Conservation (phyloP, 257 asterid genomes). For the Buddleja alternifolia region DNA sequence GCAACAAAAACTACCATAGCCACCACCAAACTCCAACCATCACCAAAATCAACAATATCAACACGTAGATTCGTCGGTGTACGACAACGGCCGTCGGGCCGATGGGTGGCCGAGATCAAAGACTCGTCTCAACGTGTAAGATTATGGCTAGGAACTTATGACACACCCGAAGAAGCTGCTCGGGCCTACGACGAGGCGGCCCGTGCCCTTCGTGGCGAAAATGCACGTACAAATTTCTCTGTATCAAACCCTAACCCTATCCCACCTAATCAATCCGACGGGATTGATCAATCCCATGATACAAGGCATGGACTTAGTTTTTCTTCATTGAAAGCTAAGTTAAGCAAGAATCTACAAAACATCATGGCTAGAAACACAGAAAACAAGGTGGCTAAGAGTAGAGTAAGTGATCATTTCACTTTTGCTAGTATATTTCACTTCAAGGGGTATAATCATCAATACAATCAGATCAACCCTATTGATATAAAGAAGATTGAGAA, state of each 20-base stretch:
- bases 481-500: conserved; percentile 64
- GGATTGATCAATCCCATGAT: conserved; percentile 39
- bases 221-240: conserved; percentile 79
- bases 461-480: conserved; percentile 39
- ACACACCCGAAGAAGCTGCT: conserved; percentile 91
- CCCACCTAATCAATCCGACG: conserved; percentile 18
- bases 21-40: conserved; percentile 32
- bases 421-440: conserved; percentile 80
- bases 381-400: conserved; percentile 58
- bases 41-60: conserved; percentile 33
- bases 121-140: conserved; percentile 82
- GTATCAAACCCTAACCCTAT: conserved; percentile 17
- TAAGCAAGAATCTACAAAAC: conserved; percentile 78
- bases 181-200: conserved; percentile 91
- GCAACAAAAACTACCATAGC: conserved; percentile 36
- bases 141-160: conserved; percentile 90
- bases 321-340: conserved; percentile 71
- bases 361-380: conserved; percentile 77
- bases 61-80: conserved; percentile 75
- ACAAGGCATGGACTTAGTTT: conserved; percentile 61
- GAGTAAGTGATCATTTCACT: conserved; percentile 91
- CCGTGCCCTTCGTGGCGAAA: conserved; percentile 80
- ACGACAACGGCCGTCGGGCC: conserved; percentile 81
- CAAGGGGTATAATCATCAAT: conserved; percentile 46
- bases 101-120: conserved; percentile 96